phyloP scores from a whole-genome alignment of 2,329 filamentous ascomycete species.

The Curvularia hawaiiensis region DNA sequence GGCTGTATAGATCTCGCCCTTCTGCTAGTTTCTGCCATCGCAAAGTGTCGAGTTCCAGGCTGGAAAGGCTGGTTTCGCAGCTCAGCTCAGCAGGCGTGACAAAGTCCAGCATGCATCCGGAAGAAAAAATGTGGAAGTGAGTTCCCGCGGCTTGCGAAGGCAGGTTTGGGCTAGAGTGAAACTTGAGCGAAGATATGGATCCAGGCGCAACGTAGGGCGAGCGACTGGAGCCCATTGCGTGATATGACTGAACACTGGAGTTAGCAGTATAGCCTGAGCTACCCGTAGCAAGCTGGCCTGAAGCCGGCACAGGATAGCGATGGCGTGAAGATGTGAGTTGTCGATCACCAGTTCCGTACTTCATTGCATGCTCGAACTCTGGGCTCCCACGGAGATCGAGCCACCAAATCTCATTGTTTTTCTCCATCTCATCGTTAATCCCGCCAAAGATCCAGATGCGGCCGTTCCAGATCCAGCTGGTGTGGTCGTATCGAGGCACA shows the following conservation, averaged over 20 bases:
- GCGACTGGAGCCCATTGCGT: constrained; percentile 50
- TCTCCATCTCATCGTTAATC: constrained; percentile 94
- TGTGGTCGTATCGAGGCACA: constrained; percentile 92
- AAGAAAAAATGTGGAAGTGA: constrained; percentile 95
- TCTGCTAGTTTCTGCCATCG: constrained; percentile 96
- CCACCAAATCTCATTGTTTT: constrained; percentile 96
- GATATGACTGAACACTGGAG: constrained; percentile 64
- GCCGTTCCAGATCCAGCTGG: constrained; percentile 90
- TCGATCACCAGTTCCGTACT: constrained; percentile 59
- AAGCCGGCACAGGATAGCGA: constrained; percentile 35
- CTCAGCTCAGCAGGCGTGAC: constrained; percentile 91
- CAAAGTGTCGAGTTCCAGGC: constrained; percentile 82
- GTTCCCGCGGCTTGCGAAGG: constrained; percentile 89
- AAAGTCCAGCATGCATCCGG: constrained; percentile 90
- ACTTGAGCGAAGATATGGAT: constrained; percentile 86
- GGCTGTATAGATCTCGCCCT: constrained; percentile 89
- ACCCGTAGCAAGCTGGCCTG: constrained; percentile 44
- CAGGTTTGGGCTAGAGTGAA: constrained; percentile 83
- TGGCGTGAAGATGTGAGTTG: constrained; percentile 40
- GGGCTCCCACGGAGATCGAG: constrained; percentile 90
- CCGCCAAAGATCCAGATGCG: constrained; percentile 97
- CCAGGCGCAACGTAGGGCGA: constrained; percentile 70
- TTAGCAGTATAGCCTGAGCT: constrained; percentile 72
- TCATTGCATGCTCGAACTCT: constrained; percentile 75
- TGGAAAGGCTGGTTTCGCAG: constrained; percentile 88